phyloP scores from a whole-genome alignment of 805 yeast species.

The Jamesozyma jinghongensis region DNA sequence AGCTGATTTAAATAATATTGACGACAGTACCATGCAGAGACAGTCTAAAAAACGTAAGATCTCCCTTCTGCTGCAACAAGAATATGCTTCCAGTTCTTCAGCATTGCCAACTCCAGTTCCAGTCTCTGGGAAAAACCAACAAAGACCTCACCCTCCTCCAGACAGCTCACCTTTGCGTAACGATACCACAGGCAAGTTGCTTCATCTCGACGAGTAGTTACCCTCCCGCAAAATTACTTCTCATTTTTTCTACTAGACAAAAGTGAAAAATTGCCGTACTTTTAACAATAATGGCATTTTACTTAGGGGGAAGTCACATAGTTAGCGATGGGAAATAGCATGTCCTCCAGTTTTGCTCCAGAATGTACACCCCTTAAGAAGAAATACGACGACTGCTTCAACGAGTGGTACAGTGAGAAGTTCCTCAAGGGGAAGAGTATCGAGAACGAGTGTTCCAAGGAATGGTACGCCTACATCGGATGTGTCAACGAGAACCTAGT shows the following conservation, averaged over 20 bases:
- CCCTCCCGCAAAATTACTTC: no score
- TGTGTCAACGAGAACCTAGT: conserved; percentile 71
- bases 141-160: no score
- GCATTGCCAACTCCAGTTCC: conserved; percentile 20
- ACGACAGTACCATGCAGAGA: conserved; percentile 23
- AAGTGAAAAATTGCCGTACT: no score
- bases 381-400: conserved; percentile 87
- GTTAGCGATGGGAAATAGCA: conserved; percentile 52
- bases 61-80: conserved; percentile 26
- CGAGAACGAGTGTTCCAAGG: conserved; percentile 81
- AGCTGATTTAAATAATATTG: conserved; percentile 2
- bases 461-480: conserved; percentile 82
- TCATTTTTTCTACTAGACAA: no score
- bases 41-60: conserved; percentile 27
- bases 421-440: conserved; percentile 47
- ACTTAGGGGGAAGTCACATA: no score
- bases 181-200: no score
- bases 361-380: conserved; percentile 86
- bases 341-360: conserved; percentile 91
- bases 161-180: neutral
- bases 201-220: no score
- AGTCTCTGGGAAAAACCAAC: neutral
- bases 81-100: conserved; percentile 28
- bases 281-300: no score
- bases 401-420: conserved; percentile 87